Evolutionary conservation across 139 green algal genomes (phyloP), one percentile per base, ranked within the genome.

Genomic region (Raphidocelis subcapitata): DNA sequence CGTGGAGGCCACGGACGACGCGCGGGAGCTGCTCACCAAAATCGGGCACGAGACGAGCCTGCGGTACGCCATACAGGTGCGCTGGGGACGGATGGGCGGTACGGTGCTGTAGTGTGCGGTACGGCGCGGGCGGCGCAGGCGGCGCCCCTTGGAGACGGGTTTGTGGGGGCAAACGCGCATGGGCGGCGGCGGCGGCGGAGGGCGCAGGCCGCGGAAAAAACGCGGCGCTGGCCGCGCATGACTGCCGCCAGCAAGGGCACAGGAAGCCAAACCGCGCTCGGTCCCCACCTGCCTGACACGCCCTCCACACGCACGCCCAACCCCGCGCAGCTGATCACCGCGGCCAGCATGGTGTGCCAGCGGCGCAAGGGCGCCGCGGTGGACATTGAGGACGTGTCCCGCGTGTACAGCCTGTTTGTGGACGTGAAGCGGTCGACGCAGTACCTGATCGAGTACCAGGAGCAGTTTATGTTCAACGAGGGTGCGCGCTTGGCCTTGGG

Each of bases 381-480:
- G 68, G 93, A 95, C 35, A 87, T 98, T 33, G 94, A 99, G 75
- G 96, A 99, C 82, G 87, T 99, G 54, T 85, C 79, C 64, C 85
- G 77, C 26, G 94, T 94, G 18, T 99, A 99, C 86, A 88, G 86
- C 16, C 85, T 99, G 73, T 99, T 99, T 81, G 84, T 98, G 64
- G 96, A 99, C 74, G 92, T 98, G 20, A 94, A 97, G 84, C 85
- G 94, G 72, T 85, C 66, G 69, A 88, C 87, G 26, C 93, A 98
- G 82, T 98, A 94, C 82, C 65, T 97, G 44, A 88, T 97, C 24
- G 95, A 98, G 82, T 98, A 96, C 76, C 87, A 96, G 62, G 87
- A 97, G 31, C 91, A 99, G 84, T 99, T 97, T 86, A 97, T 99
- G 93, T 99, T 94, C 85, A 99, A 98, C 75, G 94, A 99, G 72